Conservation (phyloP, 441 rosid species). For the Rhodomyrtus psidioides region DNA sequence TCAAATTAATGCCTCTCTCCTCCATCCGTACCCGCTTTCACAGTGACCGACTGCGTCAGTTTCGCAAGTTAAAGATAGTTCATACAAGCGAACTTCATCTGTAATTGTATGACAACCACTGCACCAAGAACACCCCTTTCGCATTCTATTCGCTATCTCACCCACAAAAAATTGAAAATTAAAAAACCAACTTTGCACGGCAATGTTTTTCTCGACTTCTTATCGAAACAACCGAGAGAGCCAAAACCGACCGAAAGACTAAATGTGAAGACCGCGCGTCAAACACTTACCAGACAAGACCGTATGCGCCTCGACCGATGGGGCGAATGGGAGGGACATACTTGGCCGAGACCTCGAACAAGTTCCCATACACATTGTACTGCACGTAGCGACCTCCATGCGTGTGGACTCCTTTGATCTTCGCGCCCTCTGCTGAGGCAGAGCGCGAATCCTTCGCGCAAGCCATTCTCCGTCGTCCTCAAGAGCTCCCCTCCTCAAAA, state of each 20-base stretch:
- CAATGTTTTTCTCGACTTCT: not conserved
- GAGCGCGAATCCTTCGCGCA: constrained; percentile 36
- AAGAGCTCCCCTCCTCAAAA: not conserved
- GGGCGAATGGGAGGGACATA: constrained; percentile 88
- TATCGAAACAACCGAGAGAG: not conserved
- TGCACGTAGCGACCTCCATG: constrained; percentile 87
- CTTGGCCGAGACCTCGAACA: constrained; percentile 80
- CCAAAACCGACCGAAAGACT: not conserved
- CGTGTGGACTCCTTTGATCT: constrained; percentile 57
- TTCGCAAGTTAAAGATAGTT: not conserved
- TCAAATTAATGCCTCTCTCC: not conserved
- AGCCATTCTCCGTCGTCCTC: constrained; percentile 20
- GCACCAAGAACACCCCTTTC: not conserved
- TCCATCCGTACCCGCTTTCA: not conserved
- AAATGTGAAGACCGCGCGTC: not conserved
- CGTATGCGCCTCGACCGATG: constrained; percentile 79
- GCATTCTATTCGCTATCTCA: not conserved
- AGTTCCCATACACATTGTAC: constrained; percentile 72
- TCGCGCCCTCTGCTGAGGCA: constrained; percentile 25
- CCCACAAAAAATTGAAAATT: not conserved
- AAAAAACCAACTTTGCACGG: not conserved
- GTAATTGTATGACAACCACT: not conserved
- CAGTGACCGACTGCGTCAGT: not conserved
- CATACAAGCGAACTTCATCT: not conserved
- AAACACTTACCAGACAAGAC: constrained; percentile 59